These are phyloP conservation scores for Teunomyces lycoperdinae DNA, from an alignment of 805 yeast species.

Conservation along the genomic window DNA sequence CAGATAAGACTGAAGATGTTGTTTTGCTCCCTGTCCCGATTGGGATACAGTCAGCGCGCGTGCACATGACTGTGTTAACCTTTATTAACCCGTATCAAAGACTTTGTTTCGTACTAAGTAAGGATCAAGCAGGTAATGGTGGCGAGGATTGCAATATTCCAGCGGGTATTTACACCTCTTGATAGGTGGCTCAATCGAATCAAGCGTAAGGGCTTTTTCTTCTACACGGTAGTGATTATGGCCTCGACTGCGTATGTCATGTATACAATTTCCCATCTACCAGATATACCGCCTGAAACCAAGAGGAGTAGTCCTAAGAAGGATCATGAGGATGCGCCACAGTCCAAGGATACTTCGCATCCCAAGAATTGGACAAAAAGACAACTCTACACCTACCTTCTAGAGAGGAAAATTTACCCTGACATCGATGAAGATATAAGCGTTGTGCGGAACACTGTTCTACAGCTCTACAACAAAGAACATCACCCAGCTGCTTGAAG, in stretches of 20 bases:
- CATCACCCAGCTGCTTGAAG: not conserved
- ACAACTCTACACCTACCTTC: slow-evolving; percentile 15
- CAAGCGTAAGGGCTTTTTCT: slow-evolving; percentile 34
- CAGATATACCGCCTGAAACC: slow-evolving; percentile 11
- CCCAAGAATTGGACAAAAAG: slow-evolving; percentile 15
- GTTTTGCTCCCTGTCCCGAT: not conserved
- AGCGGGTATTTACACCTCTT: slow-evolving; percentile 18
- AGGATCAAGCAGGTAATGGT: not conserved
- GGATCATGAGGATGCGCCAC: not conserved
- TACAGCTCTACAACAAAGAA: slow-evolving; percentile 10
- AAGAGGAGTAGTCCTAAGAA: slow-evolving; percentile 2
- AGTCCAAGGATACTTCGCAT: slow-evolving; percentile 1
- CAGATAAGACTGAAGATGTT: not conserved
- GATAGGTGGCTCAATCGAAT: slow-evolving; percentile 28
- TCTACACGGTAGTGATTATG: slow-evolving; percentile 31
- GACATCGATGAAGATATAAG: slow-evolving; percentile 17
- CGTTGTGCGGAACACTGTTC: slow-evolving; percentile 10
- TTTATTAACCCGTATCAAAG: too few relatives aligned
- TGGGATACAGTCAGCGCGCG: slow-evolving; percentile 3
- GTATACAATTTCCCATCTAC: slow-evolving; percentile 17
- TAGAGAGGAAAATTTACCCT: slow-evolving; percentile 13
- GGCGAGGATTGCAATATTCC: not conserved
- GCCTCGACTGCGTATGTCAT: slow-evolving; percentile 27
- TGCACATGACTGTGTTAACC: too few relatives aligned
- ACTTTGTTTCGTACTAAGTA: too few relatives aligned